Evolutionary conservation across 495 filamentous ascomycete species (phyloP), one percentile per base, ranked within the genome.

Genomic region (Glarea lozoyensis): DNA sequence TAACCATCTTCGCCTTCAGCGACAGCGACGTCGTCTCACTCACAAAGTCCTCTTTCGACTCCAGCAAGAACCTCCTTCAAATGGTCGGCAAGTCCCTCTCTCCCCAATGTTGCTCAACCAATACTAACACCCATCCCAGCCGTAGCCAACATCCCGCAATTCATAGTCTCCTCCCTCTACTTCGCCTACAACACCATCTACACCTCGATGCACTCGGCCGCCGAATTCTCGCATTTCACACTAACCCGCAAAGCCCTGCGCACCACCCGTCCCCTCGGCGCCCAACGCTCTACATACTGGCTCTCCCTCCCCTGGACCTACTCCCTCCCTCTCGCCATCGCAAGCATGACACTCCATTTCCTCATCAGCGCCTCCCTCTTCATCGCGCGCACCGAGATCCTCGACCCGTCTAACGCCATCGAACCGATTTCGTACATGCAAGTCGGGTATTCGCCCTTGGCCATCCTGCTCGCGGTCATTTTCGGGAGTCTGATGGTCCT

Each of bases 291-390:
- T 1, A 68, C 64, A 2, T 69, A 72, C 52, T 65, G 58, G 43
- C 64, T 73, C 0, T 57, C 60, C 17, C 57, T 75, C 3, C 69
- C 69, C 0, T 72, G 63, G 31, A 53, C 51, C 4, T 71, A 63
- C 47, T 54, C 48, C 6, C 17, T 70, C 7, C 66, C 67, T 0
- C 52, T 73, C 0, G 29, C 63, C 0, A 27, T 48, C 10, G 17
- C 52, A 7, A 50, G 44, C 2, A 24, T 41, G 2, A n/a, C 48
- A 0, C 27, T 58, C n/a, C 50, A 53, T 37, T 58, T 45, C 49
- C 29, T 51, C 10, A 31, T 51, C 18, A 50, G 53, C 10, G 53
- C 51, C 23, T 49, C 34, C 18, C 25, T 58, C 29, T 58, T 58
- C 33, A 15, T 56, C 13, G 49, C 40, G 7, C 33, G 43, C 10